These are phyloP conservation scores for Fennellomyces sp. DNA, from an alignment of 371 early-diverging fungal genomes.

Conservation along the genomic window DNA sequence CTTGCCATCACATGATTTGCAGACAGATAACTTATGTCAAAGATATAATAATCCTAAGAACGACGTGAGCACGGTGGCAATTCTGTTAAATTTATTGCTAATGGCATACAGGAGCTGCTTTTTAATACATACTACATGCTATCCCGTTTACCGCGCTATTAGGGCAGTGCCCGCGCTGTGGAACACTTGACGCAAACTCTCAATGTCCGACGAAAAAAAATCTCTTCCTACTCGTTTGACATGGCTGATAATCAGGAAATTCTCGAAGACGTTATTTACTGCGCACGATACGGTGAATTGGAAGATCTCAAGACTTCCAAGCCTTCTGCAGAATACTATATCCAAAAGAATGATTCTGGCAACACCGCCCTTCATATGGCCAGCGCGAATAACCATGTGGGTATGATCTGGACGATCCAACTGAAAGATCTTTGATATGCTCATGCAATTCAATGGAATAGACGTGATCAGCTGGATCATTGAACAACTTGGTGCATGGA, in stretches of 20 bases:
- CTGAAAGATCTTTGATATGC: not conserved
- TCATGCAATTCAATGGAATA: too few species aligned
- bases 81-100: too few species aligned
- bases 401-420: constrained; percentile 33
- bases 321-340: constrained; percentile 28
- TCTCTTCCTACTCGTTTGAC: not conserved
- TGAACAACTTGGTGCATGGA: constrained; percentile 30
- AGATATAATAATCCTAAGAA: too few species aligned
- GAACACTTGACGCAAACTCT: too few species aligned
- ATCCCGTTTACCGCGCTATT: too few species aligned
- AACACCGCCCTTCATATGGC: constrained; percentile 88
- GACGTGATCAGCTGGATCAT: constrained; percentile 61
- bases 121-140: too few species aligned
- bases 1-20: too few species aligned
- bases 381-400: constrained; percentile 79
- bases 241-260: constrained; percentile 22
- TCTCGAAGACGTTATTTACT: constrained; percentile 66
- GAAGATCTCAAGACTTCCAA: constrained; percentile 68
- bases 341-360: constrained; percentile 55
- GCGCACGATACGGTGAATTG: constrained; percentile 78
- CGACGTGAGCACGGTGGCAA: too few species aligned
- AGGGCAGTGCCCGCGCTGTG: too few species aligned
- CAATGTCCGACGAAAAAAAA: constrained; percentile 8
- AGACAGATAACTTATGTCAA: too few species aligned
- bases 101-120: too few species aligned